Evolutionary conservation across 176 grass and related monocot species (phyloP).

Genomic region (Elaeis guineensis): DNA sequence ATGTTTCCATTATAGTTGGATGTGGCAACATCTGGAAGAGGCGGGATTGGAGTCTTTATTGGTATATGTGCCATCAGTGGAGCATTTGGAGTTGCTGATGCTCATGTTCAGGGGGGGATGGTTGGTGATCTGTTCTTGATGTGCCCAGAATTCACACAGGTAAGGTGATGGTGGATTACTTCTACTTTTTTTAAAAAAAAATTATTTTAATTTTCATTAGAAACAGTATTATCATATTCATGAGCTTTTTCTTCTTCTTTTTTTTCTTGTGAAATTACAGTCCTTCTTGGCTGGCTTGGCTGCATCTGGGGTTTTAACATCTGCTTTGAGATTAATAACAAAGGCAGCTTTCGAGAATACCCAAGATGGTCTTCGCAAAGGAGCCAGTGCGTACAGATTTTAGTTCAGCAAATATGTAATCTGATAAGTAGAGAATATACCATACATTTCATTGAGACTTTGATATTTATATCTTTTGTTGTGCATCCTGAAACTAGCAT

Average conservation of each 20-base stretch:
- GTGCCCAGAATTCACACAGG: constrained; percentile 30
- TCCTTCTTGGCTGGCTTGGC: constrained; percentile 17
- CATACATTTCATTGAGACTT: too few species aligned
- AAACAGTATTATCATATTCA: too few species aligned
- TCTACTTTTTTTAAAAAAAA: neutral
- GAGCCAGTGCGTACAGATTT: neutral
- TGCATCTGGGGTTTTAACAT: constrained; percentile 11
- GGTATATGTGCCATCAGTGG: constrained; percentile 81
- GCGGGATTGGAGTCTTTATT: constrained; percentile 65
- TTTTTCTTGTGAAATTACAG: constrained; percentile 1
- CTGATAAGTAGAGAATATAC: too few species aligned
- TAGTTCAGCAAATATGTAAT: neutral
- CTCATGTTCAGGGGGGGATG: constrained; percentile 77
- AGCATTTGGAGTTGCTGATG: constrained; percentile 80
- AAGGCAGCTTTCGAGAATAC: constrained; percentile 11
- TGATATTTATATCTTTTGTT: too few species aligned
- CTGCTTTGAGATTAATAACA: constrained; percentile 7
- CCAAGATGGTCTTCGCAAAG: constrained; percentile 13
- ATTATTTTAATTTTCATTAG: neutral
- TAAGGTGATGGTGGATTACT: neutral
- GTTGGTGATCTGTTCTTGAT: constrained; percentile 93
- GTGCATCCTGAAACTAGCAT: too few species aligned
- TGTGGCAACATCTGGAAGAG: constrained; percentile 70
- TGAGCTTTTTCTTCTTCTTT: neutral
- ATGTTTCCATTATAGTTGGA: constrained; percentile 51